phyloP scores from a whole-genome alignment of 805 yeast species.

The Wickerhamiella shivajii region DNA sequence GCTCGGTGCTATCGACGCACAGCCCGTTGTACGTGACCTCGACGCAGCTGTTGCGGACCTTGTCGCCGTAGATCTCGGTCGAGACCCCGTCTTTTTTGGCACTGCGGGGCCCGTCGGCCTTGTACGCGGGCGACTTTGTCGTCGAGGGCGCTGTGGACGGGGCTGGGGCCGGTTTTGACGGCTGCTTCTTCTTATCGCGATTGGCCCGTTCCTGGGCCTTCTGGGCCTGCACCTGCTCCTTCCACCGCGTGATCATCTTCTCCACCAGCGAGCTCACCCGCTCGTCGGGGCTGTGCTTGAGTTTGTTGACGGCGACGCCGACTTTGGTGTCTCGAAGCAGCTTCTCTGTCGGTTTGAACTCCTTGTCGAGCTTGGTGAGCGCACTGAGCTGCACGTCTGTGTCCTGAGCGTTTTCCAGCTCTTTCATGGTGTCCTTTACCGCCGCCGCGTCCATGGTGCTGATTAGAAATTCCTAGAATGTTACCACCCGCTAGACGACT shows the following conservation, averaged over 20 bases:
- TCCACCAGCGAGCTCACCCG: conserved; percentile 53
- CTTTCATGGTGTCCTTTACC: conserved; percentile 28
- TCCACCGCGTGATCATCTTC: conserved; percentile 76
- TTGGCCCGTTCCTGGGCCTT: conserved; percentile 13
- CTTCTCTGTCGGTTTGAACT: conserved; percentile 72
- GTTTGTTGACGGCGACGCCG: conserved; percentile 92
- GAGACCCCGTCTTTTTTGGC: conserved; percentile 70
- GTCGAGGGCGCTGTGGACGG: conserved; percentile 11
- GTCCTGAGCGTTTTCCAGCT: conserved; percentile 57
- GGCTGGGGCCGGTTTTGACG: conserved; percentile 2
- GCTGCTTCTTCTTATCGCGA: conserved; percentile 6
- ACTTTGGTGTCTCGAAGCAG: conserved; percentile 84
- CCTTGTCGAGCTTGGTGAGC: conserved; percentile 47
- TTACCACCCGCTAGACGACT: too few relatives aligned
- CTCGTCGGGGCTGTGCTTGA: conserved; percentile 54
- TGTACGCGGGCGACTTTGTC: conserved; percentile 16
- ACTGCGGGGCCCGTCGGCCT: conserved; percentile 47
- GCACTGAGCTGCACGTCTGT: conserved; percentile 55
- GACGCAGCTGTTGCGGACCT: conserved; percentile 72
- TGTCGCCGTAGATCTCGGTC: conserved; percentile 52
- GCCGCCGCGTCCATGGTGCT: conserved; percentile 16
- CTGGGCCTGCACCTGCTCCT: conserved; percentile 55
- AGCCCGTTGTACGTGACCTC: conserved; percentile 78
- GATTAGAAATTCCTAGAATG: too few relatives aligned
- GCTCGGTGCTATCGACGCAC: conserved; percentile 56